These are phyloP conservation scores for Asterochloris erici DNA, from an alignment of 139 green algal species.

Conservation along the genomic window DNA sequence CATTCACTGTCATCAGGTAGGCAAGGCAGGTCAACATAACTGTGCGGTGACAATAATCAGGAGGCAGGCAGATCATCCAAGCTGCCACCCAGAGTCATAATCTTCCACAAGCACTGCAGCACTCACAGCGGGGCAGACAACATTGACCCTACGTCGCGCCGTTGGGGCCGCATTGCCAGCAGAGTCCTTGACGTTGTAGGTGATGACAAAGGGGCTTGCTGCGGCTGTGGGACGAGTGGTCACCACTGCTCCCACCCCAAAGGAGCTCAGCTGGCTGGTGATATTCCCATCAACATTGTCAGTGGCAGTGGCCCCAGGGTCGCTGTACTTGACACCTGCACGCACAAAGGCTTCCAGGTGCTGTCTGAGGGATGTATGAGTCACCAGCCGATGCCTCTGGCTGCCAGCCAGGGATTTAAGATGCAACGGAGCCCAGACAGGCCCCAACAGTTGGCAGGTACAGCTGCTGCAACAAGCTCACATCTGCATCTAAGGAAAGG, in stretches of 20 bases:
- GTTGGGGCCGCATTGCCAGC: conserved; percentile 30
- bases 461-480: neutral
- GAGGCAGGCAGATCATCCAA: too few relatives aligned
- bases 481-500: neutral
- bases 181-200: conserved; percentile 21
- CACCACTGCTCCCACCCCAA: conserved; percentile 30
- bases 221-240: conserved; percentile 28
- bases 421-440: neutral
- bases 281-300: conserved; percentile 40
- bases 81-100: too few relatives aligned
- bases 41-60: too few relatives aligned
- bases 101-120: too few relatives aligned
- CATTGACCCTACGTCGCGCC: conserved; percentile 20
- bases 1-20: too few relatives aligned
- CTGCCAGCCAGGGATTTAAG: neutral
- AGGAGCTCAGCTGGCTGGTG: conserved; percentile 22
- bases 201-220: neutral
- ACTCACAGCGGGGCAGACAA: conserved; percentile 22
- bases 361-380: neutral
- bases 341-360: neutral
- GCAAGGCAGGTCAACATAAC: too few relatives aligned
- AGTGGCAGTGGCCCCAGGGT: conserved; percentile 32
- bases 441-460: neutral
- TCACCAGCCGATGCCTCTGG: neutral
- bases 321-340: neutral